Conservation (phyloP, 495 filamentous ascomycete genomes). For the Lasiosphaeriaceae sp. region DNA sequence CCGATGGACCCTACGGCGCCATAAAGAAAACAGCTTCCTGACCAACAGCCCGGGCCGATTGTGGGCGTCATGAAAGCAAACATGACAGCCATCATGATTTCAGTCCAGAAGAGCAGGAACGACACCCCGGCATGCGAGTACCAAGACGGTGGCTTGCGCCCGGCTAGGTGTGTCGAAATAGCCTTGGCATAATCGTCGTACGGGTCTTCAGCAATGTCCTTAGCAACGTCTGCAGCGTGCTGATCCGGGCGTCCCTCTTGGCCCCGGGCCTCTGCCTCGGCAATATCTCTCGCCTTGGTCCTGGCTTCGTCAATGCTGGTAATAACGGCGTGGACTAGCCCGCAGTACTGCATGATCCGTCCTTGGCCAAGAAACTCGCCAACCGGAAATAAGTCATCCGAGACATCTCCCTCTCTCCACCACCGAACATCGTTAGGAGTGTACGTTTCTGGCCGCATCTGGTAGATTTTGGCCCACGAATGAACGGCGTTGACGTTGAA, state of each 20-base stretch:
- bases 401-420: not conserved
- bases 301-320: not conserved
- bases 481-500: constrained; percentile 7
- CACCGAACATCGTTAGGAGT: not conserved
- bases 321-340: constrained; percentile 6
- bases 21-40: not conserved
- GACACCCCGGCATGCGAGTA: not conserved
- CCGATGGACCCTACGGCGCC: not conserved
- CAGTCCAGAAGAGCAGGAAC: not conserved
- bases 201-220: not conserved
- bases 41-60: constrained; percentile 4
- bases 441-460: not conserved
- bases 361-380: constrained; percentile 12
- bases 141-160: constrained; percentile 1
- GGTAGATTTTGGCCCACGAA: not conserved
- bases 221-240: not conserved
- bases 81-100: constrained; percentile 9
- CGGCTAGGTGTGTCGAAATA: not conserved
- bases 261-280: no score
- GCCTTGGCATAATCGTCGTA: not conserved
- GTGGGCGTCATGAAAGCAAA: constrained; percentile 10
- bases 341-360: constrained; percentile 4
- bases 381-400: not conserved
- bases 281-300: no score
- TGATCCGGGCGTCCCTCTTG: not conserved